Conservation (phyloP, 805 yeast species). For the Metschnikowia baotianmanensis region DNA sequence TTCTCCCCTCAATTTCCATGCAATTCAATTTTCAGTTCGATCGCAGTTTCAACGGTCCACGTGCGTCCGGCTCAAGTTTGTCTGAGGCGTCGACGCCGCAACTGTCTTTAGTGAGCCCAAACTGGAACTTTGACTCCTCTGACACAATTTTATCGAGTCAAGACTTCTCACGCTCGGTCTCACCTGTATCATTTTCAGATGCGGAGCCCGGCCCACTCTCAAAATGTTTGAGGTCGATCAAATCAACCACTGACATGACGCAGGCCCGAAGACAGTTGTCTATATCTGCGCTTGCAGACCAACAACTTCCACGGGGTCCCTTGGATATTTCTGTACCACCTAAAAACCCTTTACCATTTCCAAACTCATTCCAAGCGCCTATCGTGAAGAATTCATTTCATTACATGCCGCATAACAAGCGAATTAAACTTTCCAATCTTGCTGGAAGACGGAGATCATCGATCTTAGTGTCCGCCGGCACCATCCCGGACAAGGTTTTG, state of each 20-base stretch:
- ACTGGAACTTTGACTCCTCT: conserved; percentile 20
- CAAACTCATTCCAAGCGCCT: conserved; percentile 30
- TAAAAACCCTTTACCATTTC: conserved; percentile 34
- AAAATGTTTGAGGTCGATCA: conserved; percentile 5
- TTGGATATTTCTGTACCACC: conserved; percentile 34
- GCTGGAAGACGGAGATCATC: conserved; percentile 54
- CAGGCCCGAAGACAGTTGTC: conserved; percentile 16
- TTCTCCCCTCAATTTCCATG: neutral
- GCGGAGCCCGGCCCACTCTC: conserved; percentile 9
- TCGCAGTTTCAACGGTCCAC: neutral
- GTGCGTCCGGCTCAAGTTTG: neutral
- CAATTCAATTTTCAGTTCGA: conserved; percentile 2
- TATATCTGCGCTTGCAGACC: conserved; percentile 5
- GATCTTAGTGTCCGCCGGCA: conserved; percentile 49
- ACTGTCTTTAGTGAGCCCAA: conserved; percentile 19
- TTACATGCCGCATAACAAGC: conserved; percentile 53
- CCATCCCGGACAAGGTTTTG: conserved; percentile 60
- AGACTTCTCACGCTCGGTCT: conserved; percentile 15
- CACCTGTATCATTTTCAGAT: conserved; percentile 18
- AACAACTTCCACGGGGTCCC: conserved; percentile 16
- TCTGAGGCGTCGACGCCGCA: conserved; percentile 8
- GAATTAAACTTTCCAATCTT: conserved; percentile 48
- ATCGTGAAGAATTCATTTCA: conserved; percentile 38
- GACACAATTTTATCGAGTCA: conserved; percentile 3
- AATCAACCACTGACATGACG: conserved; percentile 9